Base-by-base conservation (phyloP, 2,329 filamentous ascomycete genomes). In the Metarhizium guizhouense region DNA sequence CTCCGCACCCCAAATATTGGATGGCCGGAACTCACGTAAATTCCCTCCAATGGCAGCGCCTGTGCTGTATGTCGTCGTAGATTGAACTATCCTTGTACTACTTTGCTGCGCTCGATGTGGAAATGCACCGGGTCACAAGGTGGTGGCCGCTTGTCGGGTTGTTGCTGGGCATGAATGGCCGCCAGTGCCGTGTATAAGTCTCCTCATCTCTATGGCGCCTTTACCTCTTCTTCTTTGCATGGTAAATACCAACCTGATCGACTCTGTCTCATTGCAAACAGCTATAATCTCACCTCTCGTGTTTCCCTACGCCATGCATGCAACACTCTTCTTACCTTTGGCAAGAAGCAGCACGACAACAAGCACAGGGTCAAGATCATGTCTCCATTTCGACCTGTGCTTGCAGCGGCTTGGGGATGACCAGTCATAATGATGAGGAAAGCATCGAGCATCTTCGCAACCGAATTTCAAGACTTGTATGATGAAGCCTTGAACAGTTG, bases 121-220 rank as follows among this genome's bases (percentile, higher is more conserved):
- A 20, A 18, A 20, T 45, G n/a, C 16, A 20, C 16, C 6, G 42
- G 42, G n/a, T 18, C n/a, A 45, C 5, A 20, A 20, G 18, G n/a
- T 45, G 45, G 47, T 54, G 52, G 52, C 52, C 52, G 52, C 52
- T 54, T 54, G 52, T 48, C 30, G n/a, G 52, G 52, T 54, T 13
- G 16, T 40, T 16, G 20, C 16, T 48, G 43, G 7, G 29, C 18
- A 16, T n/a, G 43, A 49, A 25, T 38, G 52, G 52, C 52, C 45
- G 43, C 25, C 51, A 34, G 14, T n/a, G 42, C 40, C 32, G 30
- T 14, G 47, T 29, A 47, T 54, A 36, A 54, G 43, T 38, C 45
- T 48, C 25, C 8, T 48, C 45, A 6, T 29, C 25, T 30, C 11
- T 30, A 5, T 29, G 20, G 20, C 20, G 45, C 11, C 20, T 30